These are phyloP conservation scores for Penicillium sp. DNA, from an alignment of 2,329 filamentous ascomycete species.

Conservation along the genomic window DNA sequence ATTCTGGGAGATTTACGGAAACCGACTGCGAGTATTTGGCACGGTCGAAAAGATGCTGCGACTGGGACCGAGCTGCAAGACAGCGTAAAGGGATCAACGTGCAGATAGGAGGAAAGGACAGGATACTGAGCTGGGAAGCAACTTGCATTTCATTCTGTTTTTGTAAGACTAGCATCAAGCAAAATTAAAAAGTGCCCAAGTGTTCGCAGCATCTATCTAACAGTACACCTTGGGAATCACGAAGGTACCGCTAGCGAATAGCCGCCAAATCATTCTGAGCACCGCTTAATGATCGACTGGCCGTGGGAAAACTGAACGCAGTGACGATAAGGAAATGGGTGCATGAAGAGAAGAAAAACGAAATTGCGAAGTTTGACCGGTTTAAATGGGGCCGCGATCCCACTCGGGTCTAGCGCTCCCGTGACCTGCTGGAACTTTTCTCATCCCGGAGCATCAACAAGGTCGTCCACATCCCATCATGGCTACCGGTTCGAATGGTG, in stretches of 20 bases:
- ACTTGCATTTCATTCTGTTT: too few relatives aligned
- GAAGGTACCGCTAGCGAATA: conserved; percentile 99
- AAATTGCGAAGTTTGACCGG: conserved; percentile 15
- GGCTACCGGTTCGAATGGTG: conserved; percentile 40
- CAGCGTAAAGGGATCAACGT: background rate
- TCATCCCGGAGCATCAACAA: conserved; percentile 21
- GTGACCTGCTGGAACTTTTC: conserved; percentile 38
- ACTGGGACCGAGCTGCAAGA: conserved; percentile 2
- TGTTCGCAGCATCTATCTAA: conserved; percentile 98
- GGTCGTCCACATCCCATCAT: conserved; percentile 24
- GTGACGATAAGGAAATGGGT: conserved; percentile 92
- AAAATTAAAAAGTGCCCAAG: conserved; percentile 9
- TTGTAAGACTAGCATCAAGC: too few relatives aligned
- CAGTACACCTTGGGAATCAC: conserved; percentile 66
- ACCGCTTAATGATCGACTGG: conserved; percentile 87
- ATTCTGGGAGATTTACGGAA: conserved; percentile 56
- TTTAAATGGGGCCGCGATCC: conserved; percentile 18
- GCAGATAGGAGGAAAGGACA: background rate
- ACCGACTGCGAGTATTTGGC: conserved; percentile 56
- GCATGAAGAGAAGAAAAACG: conserved; percentile 49
- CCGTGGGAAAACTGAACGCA: conserved; percentile 61
- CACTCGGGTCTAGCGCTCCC: conserved; percentile 26
- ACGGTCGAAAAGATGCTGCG: conserved; percentile 49
- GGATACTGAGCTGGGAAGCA: too few relatives aligned
- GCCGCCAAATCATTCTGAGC: conserved; percentile 86